These are phyloP conservation scores for Globisporangium camurandrum DNA, from an alignment of 352 stramenopile genomes.

Conservation along the genomic window DNA sequence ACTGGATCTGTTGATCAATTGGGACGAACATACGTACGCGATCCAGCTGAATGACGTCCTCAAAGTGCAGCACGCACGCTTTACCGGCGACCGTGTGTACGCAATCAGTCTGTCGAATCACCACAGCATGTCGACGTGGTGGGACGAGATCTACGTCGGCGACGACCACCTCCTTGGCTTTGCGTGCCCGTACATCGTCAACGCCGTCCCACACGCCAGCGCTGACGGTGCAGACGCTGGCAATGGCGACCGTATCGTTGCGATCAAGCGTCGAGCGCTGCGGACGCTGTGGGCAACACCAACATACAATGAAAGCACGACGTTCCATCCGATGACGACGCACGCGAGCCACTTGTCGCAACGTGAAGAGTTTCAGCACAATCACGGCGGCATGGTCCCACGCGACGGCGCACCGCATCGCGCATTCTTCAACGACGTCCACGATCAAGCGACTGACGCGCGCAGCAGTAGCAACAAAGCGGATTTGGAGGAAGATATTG, in stretches of 20 bases:
- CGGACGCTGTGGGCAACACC: slow-evolving; percentile 48
- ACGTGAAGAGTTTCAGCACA: slow-evolving; percentile 68
- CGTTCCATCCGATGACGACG: slow-evolving; percentile 64
- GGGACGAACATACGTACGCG: slow-evolving; percentile 67
- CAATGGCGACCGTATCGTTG: slow-evolving; percentile 20
- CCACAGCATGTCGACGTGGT: slow-evolving; percentile 84
- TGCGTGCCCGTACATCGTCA: slow-evolving; percentile 56
- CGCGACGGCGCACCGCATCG: slow-evolving; percentile 85
- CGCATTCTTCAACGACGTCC: slow-evolving; percentile 72
- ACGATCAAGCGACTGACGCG: slow-evolving; percentile 40
- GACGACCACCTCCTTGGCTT: slow-evolving; percentile 89
- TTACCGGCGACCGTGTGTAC: slow-evolving; percentile 36
- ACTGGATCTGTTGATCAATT: slow-evolving; percentile 90
- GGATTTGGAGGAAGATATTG: slow-evolving; percentile 33
- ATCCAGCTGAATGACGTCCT: slow-evolving; percentile 90
- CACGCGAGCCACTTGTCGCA: slow-evolving; percentile 83
- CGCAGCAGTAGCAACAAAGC: too few relatives aligned
- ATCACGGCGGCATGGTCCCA: slow-evolving; percentile 65
- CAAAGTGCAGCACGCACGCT: slow-evolving; percentile 45
- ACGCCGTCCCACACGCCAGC: neutral
- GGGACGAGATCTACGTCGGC: slow-evolving; percentile 95
- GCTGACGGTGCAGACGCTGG: too few relatives aligned
- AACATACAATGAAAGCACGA: slow-evolving; percentile 24
- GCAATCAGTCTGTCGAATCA: slow-evolving; percentile 78
- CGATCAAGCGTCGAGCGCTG: slow-evolving; percentile 34